phyloP scores from a whole-genome alignment of 1,139 yeast genomes.

The Debaryomyces udenii region DNA sequence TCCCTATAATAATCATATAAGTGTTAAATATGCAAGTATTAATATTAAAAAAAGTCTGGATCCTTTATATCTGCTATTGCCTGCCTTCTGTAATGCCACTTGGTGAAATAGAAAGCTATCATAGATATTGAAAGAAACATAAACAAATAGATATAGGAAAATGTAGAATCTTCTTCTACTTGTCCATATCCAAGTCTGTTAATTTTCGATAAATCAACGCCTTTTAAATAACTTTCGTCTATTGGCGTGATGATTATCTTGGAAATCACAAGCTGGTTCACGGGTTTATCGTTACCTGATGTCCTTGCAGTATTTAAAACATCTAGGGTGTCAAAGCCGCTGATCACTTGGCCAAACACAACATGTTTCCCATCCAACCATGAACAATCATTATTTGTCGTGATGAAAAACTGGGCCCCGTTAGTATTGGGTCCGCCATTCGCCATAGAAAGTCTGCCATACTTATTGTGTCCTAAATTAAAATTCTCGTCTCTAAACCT shows the following conservation, averaged over 20 bases:
- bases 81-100: constrained; percentile 27
- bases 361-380: constrained; percentile 59
- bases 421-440: constrained; percentile 46
- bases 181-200: constrained; percentile 10
- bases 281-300: constrained; percentile 43
- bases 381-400: constrained; percentile 29
- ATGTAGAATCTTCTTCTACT: constrained; percentile 15
- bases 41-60: not conserved
- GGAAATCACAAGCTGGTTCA: constrained; percentile 33
- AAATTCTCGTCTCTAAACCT: constrained; percentile 45
- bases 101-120: constrained; percentile 19
- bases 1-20: too few species aligned
- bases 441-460: constrained; percentile 48
- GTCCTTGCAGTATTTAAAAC: constrained; percentile 40
- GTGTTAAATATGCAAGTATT: too few species aligned
- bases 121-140: constrained; percentile 21
- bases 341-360: constrained; percentile 57
- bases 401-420: constrained; percentile 45
- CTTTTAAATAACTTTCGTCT: constrained; percentile 2
- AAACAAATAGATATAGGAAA: constrained; percentile 20
- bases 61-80: constrained; percentile 34
- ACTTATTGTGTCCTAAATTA: constrained; percentile 34
- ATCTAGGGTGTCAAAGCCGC: constrained; percentile 42
- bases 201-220: constrained; percentile 5
- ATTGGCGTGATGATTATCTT: constrained; percentile 24